A percentile compares a stretch with the other conserved stretches of the same genome.
These are phyloP conservation scores for Xylaria sp. DNA, from an alignment of 2,329 filamentous ascomycete genomes.

Conservation along the genomic window DNA sequence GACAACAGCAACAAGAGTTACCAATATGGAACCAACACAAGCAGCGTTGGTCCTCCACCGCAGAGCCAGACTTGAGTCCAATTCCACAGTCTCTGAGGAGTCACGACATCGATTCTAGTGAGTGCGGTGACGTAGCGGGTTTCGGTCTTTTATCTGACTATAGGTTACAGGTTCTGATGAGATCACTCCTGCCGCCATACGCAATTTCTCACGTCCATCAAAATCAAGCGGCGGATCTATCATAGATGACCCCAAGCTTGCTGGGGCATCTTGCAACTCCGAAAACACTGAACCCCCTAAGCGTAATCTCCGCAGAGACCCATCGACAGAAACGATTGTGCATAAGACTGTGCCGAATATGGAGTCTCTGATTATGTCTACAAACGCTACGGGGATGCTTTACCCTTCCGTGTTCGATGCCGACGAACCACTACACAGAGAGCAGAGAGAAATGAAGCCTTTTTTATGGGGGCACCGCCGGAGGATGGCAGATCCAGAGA, in stretches of 20 bases:
- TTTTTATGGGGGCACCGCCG: constrained; percentile 44
- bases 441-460: constrained; percentile 33
- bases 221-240: constrained; percentile 10
- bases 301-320: constrained; percentile 12
- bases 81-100: constrained; percentile 51
- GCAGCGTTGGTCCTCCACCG: constrained; percentile 58
- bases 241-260: constrained; percentile 3
- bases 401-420: constrained; percentile 12
- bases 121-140: neutral
- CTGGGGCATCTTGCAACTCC: constrained; percentile 2
- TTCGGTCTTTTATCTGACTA: constrained; percentile 2
- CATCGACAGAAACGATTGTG: constrained; percentile 40
- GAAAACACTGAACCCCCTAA: constrained; percentile 21
- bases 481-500: constrained; percentile 35
- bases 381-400: neutral
- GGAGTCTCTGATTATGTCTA: neutral
- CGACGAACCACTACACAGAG: constrained; percentile 10
- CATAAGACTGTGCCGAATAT: constrained; percentile 29
- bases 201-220: constrained; percentile 32
- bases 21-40: constrained; percentile 53
- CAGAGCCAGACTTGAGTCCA: constrained; percentile 56
- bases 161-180: constrained; percentile 25
- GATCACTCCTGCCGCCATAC: constrained; percentile 12
- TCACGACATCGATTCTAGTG: constrained; percentile 32
- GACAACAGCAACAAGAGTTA: constrained; percentile 40